These are phyloP conservation scores for Lachnellula hyalina DNA, from an alignment of 2,329 filamentous ascomycete species.

Conservation along the genomic window DNA sequence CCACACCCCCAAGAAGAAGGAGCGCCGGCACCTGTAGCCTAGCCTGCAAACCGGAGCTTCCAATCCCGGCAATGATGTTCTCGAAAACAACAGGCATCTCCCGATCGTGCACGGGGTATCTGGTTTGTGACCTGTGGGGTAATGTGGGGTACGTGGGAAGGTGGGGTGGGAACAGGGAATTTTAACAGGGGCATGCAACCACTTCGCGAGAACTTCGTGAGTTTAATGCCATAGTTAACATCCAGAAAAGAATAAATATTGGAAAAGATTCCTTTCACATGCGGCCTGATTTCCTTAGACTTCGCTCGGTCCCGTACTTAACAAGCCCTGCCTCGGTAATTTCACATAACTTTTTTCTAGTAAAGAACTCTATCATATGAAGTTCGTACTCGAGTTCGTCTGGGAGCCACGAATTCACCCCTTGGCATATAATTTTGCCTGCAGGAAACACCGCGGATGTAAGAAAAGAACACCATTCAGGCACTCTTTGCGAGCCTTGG, in stretches of 20 bases:
- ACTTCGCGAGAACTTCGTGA: too few relatives aligned
- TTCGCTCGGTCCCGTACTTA: background rate
- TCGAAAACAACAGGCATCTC: too few relatives aligned
- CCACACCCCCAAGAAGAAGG: too few relatives aligned
- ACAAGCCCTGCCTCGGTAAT: background rate
- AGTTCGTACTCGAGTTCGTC: too few relatives aligned
- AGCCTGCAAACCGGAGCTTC: background rate
- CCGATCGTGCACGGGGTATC: background rate
- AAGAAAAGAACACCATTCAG: background rate
- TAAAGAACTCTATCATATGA: too few relatives aligned
- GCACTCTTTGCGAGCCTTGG: background rate
- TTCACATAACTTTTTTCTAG: too few relatives aligned
- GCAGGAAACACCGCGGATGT: background rate
- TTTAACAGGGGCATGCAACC: too few relatives aligned
- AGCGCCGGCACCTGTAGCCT: too few relatives aligned
- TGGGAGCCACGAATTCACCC: too few relatives aligned
- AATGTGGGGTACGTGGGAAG: background rate
- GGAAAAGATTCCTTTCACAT: background rate
- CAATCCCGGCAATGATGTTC: too few relatives aligned
- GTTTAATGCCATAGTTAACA: too few relatives aligned
- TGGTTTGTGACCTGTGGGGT: background rate
- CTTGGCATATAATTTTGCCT: too few relatives aligned
- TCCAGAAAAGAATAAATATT: background rate
- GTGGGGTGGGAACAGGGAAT: background rate
- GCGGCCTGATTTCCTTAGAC: background rate